A percentile compares a stretch with the other conserved stretches of the same genome.
phyloP scores from a whole-genome alignment of 306 rosid species.

The Rubus parviflorus region DNA sequence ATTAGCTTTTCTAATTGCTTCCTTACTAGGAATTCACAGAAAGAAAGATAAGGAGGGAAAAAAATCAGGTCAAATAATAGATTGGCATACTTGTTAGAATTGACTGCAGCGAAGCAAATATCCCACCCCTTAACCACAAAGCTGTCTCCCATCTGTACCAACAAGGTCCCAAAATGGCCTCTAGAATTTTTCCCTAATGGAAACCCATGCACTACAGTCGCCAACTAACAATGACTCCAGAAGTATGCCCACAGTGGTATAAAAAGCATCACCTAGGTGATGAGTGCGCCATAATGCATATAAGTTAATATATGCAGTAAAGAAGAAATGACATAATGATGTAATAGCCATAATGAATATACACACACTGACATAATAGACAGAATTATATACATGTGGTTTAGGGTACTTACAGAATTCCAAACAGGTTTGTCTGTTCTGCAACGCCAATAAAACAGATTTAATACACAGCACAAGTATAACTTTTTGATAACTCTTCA shows the following conservation, averaged over 20 bases:
- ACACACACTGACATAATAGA: not conserved
- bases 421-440: slow-evolving; percentile 84
- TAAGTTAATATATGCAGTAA: too few species aligned
- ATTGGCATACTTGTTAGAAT: not conserved
- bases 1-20: not conserved
- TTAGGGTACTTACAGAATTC: slow-evolving; percentile 79
- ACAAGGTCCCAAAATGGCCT: not conserved
- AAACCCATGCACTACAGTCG: not conserved
- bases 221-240: not conserved
- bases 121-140: not conserved
- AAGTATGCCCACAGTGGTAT: not conserved
- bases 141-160: not conserved
- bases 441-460: slow-evolving; percentile 39
- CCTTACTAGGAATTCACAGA: not conserved
- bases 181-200: not conserved
- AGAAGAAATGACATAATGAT: not conserved
- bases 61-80: not conserved
- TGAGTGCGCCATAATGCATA: not conserved
- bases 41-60: not conserved
- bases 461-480: slow-evolving; percentile 26
- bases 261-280: not conserved
- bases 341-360: not conserved
- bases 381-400: not conserved
- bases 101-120: not conserved
- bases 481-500: not conserved